A percentile compares a stretch with the other conserved stretches of the same genome.
Conservation (phyloP, 179 eudicot species). For the Heliamphora pulchella region DNA sequence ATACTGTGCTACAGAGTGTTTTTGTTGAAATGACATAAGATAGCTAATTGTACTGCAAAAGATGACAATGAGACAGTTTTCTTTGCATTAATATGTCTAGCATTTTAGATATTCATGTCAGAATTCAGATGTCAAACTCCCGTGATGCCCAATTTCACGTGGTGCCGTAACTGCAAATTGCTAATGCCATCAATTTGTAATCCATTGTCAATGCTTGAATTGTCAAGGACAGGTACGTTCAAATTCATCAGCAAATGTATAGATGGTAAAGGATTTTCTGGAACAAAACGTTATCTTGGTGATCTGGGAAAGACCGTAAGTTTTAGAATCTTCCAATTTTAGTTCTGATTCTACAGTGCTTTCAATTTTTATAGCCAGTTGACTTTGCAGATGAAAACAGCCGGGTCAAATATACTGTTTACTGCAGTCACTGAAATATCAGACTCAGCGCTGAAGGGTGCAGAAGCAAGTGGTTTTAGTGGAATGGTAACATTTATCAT, state of each 20-base stretch:
- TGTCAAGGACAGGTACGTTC: constrained; percentile 67
- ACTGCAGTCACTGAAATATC: constrained; percentile 89
- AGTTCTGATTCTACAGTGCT: neutral
- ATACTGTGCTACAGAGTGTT: neutral
- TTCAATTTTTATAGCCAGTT: constrained; percentile 8
- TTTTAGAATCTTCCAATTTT: constrained; percentile 5
- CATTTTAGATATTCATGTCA: neutral
- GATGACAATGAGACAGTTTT: neutral
- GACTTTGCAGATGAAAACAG: constrained; percentile 58
- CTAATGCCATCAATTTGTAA: neutral
- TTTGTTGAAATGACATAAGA: neutral
- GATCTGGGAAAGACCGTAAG: constrained; percentile 93
- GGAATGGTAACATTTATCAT: constrained; percentile 59
- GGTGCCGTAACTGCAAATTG: constrained; percentile 9
- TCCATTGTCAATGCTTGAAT: constrained; percentile 7
- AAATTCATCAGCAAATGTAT: constrained; percentile 80
- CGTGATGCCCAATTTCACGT: neutral
- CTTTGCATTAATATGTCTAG: neutral
- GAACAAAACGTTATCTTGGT: constrained; percentile 93
- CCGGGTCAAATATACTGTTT: constrained; percentile 87
- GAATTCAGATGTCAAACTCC: neutral
- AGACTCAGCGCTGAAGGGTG: constrained; percentile 87
- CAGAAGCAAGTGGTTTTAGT: constrained; percentile 84
- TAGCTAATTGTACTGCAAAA: neutral
- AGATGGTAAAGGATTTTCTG: constrained; percentile 68